Evolutionary conservation across 345 rosid genomes (phyloP).

Genomic region (Draba incana): DNA sequence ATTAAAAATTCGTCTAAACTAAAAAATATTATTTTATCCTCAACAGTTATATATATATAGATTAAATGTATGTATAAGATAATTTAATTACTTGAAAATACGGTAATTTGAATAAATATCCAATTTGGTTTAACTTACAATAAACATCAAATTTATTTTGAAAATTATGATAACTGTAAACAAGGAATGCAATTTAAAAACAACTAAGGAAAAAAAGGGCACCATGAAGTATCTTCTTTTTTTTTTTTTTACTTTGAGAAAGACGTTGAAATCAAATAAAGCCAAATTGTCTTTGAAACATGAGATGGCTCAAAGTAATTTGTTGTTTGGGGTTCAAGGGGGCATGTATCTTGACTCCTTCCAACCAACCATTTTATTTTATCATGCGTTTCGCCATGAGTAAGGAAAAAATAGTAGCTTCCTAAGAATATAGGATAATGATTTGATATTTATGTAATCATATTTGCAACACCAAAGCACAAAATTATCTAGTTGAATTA

Average conservation of each 20-base stretch:
- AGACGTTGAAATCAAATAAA: constrained; percentile 28
- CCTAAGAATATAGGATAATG: constrained; percentile 26
- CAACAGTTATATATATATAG: no score
- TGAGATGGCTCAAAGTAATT: constrained; percentile 36
- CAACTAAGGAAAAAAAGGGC: background rate
- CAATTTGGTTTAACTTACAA: no score
- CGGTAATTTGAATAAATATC: no score
- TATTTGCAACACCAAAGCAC: constrained; percentile 18
- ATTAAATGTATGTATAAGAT: no score
- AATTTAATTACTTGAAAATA: no score
- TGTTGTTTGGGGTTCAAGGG: constrained; percentile 46
- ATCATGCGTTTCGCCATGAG: constrained; percentile 8
- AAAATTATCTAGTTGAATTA: constrained; percentile 6
- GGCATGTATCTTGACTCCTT: constrained; percentile 56
- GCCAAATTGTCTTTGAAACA: constrained; percentile 16
- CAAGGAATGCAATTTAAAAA: background rate
- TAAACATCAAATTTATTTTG: no score
- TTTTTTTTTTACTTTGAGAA: constrained; percentile 1
- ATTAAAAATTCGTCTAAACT: no score
- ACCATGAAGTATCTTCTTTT: background rate
- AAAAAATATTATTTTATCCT: no score
- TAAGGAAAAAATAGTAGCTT: constrained; percentile 11
- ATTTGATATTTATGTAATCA: constrained; percentile 31
- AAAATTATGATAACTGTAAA: no score
- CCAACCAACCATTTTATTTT: constrained; percentile 38